Base-by-base conservation (phyloP, 1,284 basidiomycete genomes). In the Trametes polyzona region DNA sequence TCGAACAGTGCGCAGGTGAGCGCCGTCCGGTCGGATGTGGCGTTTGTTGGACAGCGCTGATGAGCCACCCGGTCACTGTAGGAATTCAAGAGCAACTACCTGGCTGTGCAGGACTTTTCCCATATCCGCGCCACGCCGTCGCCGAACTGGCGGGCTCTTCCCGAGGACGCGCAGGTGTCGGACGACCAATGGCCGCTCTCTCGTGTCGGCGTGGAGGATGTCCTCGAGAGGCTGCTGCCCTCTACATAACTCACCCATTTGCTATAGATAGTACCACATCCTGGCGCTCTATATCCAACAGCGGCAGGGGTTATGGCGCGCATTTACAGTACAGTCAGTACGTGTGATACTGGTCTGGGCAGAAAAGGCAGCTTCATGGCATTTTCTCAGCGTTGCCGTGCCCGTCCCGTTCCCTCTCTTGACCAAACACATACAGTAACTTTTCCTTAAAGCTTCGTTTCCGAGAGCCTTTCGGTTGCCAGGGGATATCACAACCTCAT, bases 81-180 rank as follows among this genome's bases (percentile, higher is more conserved):
- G 54, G 6, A 40, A 4, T 7, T 11, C 3, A 50, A 44, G 44
- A 76, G 71, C 61, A 72, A 72, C 42, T 73, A 76, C 58, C 64
- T 76, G 5, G 58, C 75, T 2, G 83, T 92, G 7, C 88, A 89
- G 67, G 92, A 94, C 65, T 94, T 94, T 68, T 90, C 90, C 21
- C 92, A 93, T 71, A 88, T 93, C 56, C 78, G 85, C 33, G 66
- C 78, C 3, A 83, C 85, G 1, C 83, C 83, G 0, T 93, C 92
- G 2, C 91, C 92, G 8, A 83, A 94, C 69, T 94, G 90, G 89
- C 73, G 71, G 1, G 40, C 64, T 0, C 51, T 72, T 2, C 52
- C 60, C 2, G 44, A 41, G 11, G 62, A 63, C 3, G 33, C 42
- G 17, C 16, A 24, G n/a, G 47, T 65, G 10, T 14, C 37, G 9